Percentiles rank a stretch among this genome's conserved stretches.
Conservation (phyloP, 2,329 filamentous ascomycete genomes). For the Thelonectria rubi region DNA sequence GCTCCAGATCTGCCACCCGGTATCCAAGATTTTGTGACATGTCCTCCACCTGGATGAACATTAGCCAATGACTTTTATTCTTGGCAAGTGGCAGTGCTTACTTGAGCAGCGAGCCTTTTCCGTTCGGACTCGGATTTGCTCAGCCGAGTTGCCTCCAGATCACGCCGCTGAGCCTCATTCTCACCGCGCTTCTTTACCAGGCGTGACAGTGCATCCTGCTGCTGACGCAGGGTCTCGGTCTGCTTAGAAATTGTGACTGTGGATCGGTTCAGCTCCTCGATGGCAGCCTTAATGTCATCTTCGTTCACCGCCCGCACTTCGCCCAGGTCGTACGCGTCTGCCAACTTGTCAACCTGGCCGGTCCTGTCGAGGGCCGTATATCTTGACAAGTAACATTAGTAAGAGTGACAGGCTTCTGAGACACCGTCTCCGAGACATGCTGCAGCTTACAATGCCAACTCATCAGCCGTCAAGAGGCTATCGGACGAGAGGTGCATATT, state of each 20-base stretch:
- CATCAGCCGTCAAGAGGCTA: constrained; percentile 63
- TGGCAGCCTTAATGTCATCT: constrained; percentile 67
- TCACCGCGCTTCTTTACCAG: constrained; percentile 54
- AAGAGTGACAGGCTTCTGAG: not conserved
- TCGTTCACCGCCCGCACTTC: constrained; percentile 63
- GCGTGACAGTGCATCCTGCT: constrained; percentile 67
- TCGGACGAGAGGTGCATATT: constrained; percentile 58
- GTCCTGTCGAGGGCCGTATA: constrained; percentile 59
- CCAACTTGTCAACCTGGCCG: constrained; percentile 58
- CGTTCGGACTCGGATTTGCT: constrained; percentile 50
- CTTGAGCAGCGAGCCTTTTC: constrained; percentile 53
- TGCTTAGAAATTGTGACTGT: constrained; percentile 72
- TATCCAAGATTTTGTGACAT: constrained; percentile 58
- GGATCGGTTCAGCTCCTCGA: constrained; percentile 70
- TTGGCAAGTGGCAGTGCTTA: constrained; percentile 36
- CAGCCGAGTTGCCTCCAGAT: constrained; percentile 42
- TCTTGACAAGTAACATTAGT: constrained; percentile 45
- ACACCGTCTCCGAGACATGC: constrained; percentile 20
- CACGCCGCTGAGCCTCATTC: constrained; percentile 40
- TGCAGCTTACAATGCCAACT: constrained; percentile 59
- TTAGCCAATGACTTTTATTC: not conserved
- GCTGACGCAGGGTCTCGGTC: constrained; percentile 66
- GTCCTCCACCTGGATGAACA: constrained; percentile 55
- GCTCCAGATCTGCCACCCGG: constrained; percentile 59
- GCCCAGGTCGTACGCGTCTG: constrained; percentile 56